Percentiles rank a stretch among this genome's conserved stretches.
Conservation (phyloP, 345 rosid genomes). For the Toxicodendron radicans region DNA sequence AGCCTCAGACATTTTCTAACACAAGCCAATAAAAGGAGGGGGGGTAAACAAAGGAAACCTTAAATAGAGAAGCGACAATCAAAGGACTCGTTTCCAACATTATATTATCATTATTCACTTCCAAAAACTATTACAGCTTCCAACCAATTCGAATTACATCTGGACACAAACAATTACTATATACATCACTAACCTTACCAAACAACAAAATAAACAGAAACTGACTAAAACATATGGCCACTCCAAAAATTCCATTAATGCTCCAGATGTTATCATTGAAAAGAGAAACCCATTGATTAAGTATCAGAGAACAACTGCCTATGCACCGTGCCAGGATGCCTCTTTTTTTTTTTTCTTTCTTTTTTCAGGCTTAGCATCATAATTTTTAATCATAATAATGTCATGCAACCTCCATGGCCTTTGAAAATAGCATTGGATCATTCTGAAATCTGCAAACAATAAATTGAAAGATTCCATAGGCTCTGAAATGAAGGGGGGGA, state of each 20-base stretch:
- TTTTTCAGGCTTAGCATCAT: constrained; percentile 2
- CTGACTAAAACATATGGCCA: constrained; percentile 14
- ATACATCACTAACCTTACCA: background rate
- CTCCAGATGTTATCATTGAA: background rate
- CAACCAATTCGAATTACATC: constrained; percentile 2
- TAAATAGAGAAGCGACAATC: too few species aligned
- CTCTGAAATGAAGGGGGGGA: constrained; percentile 12
- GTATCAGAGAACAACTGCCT: background rate
- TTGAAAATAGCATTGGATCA: constrained; percentile 12
- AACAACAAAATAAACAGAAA: background rate
- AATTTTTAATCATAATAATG: constrained; percentile 18
- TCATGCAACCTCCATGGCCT: constrained; percentile 25
- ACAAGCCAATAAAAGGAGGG: too few species aligned
- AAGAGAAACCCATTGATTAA: background rate
- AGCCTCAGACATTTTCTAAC: too few species aligned
- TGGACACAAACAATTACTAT: background rate
- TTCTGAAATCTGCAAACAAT: constrained; percentile 33
- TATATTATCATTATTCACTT: background rate
- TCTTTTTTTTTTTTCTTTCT: background rate
- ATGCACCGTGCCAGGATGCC: background rate
- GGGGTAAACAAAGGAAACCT: too few species aligned
- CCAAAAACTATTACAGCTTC: constrained; percentile 1
- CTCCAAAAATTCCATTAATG: constrained; percentile 21
- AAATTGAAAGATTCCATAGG: constrained; percentile 18
- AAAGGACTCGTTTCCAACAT: background rate